Conservation (phyloP, 352 stramenopile species). For the Globisporangium barbulae region DNA sequence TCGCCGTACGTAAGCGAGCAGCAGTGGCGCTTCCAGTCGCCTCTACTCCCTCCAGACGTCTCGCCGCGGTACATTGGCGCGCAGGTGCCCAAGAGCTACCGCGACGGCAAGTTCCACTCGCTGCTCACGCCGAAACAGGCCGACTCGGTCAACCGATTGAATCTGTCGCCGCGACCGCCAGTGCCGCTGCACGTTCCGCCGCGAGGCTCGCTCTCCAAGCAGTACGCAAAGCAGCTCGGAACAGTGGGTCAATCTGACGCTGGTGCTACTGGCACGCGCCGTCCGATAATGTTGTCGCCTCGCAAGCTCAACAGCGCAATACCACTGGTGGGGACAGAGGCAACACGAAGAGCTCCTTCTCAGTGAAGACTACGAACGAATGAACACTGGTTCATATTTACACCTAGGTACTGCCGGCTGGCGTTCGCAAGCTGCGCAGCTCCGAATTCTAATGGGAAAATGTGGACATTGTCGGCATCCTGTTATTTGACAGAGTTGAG, state of each 20-base stretch:
- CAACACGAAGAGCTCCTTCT: background rate
- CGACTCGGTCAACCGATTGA: conserved; percentile 46
- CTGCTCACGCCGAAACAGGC: conserved; percentile 42
- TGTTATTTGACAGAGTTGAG: background rate
- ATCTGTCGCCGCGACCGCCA: conserved; percentile 30
- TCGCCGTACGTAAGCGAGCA: conserved; percentile 33
- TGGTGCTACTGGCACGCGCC: background rate
- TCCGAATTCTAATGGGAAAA: background rate
- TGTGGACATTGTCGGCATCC: background rate
- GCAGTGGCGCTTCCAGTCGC: conserved; percentile 53
- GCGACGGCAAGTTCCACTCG: conserved; percentile 47
- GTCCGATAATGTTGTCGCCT: background rate
- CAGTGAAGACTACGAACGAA: background rate
- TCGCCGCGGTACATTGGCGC: conserved; percentile 49
- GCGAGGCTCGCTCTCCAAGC: conserved; percentile 25
- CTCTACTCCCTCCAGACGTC: conserved; percentile 41
- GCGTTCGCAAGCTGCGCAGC: no score
- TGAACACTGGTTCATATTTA: background rate
- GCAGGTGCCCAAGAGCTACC: conserved; percentile 55
- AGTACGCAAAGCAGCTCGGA: conserved; percentile 5
- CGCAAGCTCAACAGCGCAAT: background rate
- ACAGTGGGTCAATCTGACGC: conserved; percentile 7
- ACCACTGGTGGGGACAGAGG: background rate
- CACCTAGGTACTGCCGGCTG: background rate
- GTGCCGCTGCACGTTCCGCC: conserved; percentile 9